A percentile compares a stretch with the other conserved stretches of the same genome.
Conservation (phyloP, 2,329 filamentous ascomycete species). For the Sarocladium brachiariae region DNA sequence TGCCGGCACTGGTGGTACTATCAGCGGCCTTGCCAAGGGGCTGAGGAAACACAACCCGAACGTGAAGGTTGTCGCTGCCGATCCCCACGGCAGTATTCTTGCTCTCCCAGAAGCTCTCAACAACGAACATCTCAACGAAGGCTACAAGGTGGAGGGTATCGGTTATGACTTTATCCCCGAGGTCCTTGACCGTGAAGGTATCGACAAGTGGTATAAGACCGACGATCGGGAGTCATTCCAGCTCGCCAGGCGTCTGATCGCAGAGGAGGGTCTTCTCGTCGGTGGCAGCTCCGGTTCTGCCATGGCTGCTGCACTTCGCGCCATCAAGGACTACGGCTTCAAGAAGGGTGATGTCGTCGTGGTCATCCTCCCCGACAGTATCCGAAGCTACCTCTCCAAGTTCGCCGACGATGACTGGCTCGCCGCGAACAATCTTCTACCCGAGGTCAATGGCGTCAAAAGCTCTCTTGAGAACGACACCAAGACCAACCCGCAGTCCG, state of each 20-base stretch:
- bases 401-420: slow-evolving; percentile 99
- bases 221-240: slow-evolving; percentile 86
- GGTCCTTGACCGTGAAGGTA: slow-evolving; percentile 70
- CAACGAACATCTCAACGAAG: slow-evolving; percentile 68
- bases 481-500: slow-evolving; percentile 34
- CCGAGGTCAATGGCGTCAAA: slow-evolving; percentile 43
- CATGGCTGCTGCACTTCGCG: slow-evolving; percentile 72
- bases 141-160: slow-evolving; percentile 98
- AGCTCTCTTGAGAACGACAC: slow-evolving; percentile 34
- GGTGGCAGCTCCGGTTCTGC: slow-evolving; percentile 92
- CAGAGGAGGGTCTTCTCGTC: slow-evolving; percentile 88
- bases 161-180: slow-evolving; percentile 98
- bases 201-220: slow-evolving; percentile 98
- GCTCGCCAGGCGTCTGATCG: slow-evolving; percentile 82
- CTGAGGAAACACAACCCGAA: slow-evolving; percentile 79
- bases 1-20: slow-evolving; percentile 91
- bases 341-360: slow-evolving; percentile 82
- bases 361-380: slow-evolving; percentile 89
- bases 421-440: slow-evolving; percentile 86
- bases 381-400: slow-evolving; percentile 95
- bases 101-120: slow-evolving; percentile 78
- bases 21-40: slow-evolving; percentile 80
- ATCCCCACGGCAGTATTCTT: slow-evolving; percentile 86
- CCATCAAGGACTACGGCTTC: slow-evolving; percentile 69
- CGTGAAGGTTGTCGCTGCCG: slow-evolving; percentile 85